Evolutionary conservation across 352 stramenopile species (phyloP).

Genomic region (Plasmopara halstedii): DNA sequence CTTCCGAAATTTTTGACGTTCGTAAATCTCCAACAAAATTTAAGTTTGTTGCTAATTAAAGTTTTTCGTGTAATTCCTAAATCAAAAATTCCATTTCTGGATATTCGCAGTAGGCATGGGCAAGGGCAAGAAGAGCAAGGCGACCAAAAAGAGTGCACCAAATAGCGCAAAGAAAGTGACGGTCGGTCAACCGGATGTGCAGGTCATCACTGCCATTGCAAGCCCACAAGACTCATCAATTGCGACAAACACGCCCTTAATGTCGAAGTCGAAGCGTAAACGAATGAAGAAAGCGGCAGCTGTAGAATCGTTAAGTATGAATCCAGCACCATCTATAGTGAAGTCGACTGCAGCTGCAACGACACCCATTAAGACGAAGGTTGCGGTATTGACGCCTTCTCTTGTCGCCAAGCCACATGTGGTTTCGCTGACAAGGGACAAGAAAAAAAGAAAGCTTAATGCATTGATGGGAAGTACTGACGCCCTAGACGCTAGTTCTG

Average conservation of each 20-base stretch:
- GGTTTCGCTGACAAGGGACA: conserved; percentile 11
- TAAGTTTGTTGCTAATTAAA: too few species aligned
- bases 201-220: conserved; percentile 6
- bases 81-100: too few species aligned
- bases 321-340: not conserved
- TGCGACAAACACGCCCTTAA: not conserved
- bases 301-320: not conserved
- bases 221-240: not conserved
- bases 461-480: not conserved
- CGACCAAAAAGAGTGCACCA: conserved; percentile 11
- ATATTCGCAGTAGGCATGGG: too few species aligned
- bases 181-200: conserved; percentile 3
- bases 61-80: too few species aligned
- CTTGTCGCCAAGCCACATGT: conserved; percentile 10
- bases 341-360: conserved; percentile 3
- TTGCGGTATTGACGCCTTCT: conserved; percentile 5
- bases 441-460: conserved; percentile 18
- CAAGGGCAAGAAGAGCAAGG: conserved; percentile 26
- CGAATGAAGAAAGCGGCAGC: conserved; percentile 16
- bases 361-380: conserved; percentile 2
- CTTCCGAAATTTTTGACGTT: too few species aligned
- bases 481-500: not conserved
- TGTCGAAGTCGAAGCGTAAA: conserved; percentile 27
- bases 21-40: too few species aligned
- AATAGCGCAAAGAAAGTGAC: conserved; percentile 14